These are phyloP conservation scores for Fistulinella prunicolor DNA, from an alignment of 768 basidiomycete genomes.

Conservation along the genomic window DNA sequence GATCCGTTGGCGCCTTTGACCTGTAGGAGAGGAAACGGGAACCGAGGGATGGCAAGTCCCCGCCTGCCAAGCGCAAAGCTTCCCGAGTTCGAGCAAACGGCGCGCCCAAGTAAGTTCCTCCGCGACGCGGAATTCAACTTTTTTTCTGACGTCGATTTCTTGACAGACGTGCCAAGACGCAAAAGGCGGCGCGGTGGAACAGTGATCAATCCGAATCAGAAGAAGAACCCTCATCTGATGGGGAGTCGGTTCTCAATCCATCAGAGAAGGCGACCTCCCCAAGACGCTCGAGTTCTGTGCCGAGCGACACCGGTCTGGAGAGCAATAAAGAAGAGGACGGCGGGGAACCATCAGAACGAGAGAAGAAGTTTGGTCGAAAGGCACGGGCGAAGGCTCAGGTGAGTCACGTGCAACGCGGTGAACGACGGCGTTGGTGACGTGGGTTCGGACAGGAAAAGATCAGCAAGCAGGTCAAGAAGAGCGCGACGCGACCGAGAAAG, in stretches of 20 bases:
- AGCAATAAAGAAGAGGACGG: slow-evolving; percentile 30
- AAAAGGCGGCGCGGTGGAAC: slow-evolving; percentile 28
- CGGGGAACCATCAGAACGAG: slow-evolving; percentile 28
- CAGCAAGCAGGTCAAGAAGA: slow-evolving; percentile 24
- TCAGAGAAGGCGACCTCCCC: slow-evolving; percentile 22
- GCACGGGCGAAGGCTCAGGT: slow-evolving; percentile 43
- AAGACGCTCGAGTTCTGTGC: slow-evolving; percentile 35
- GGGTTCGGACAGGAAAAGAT: slow-evolving; percentile 31
- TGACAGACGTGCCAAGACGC: slow-evolving; percentile 28
- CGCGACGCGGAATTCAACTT: too few relatives aligned
- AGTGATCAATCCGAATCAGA: slow-evolving; percentile 34
- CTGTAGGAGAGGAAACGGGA: slow-evolving; percentile 38
- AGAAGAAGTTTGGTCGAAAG: slow-evolving; percentile 38
- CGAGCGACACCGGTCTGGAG: slow-evolving; percentile 33
- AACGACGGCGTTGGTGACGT: slow-evolving; percentile 2
- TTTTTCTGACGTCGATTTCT: background rate
- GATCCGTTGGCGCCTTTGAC: background rate
- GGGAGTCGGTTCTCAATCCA: slow-evolving; percentile 42
- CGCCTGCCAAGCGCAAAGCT: slow-evolving; percentile 54
- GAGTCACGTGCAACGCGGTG: slow-evolving; percentile 3
- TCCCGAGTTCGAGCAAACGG: slow-evolving; percentile 32
- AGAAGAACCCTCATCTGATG: slow-evolving; percentile 27
- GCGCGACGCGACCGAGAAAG: slow-evolving; percentile 22
- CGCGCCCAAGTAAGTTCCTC: slow-evolving; percentile 22
- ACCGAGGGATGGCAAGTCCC: slow-evolving; percentile 47